Conservation (phyloP, 2,329 filamentous ascomycete species). For the Xylariales sp. region DNA sequence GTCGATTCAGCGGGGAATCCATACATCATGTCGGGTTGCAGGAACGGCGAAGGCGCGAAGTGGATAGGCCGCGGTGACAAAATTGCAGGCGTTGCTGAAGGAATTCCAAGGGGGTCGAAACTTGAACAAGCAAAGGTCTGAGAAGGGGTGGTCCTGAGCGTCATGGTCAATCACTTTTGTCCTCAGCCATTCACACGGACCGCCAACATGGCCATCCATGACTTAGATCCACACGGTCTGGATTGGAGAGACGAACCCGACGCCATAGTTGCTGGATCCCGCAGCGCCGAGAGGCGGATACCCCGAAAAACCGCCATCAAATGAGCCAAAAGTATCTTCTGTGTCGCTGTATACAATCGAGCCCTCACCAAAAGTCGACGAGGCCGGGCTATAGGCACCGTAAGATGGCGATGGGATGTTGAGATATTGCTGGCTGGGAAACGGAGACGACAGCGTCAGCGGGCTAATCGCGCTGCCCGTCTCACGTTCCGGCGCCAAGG, state of each 20-base stretch:
- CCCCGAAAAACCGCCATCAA: constrained; percentile 40
- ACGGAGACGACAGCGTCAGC: constrained; percentile 52
- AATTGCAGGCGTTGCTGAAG: constrained; percentile 15
- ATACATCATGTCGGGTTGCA: constrained; percentile 38
- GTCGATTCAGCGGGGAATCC: constrained; percentile 34
- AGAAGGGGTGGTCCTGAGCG: constrained; percentile 46
- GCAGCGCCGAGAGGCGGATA: constrained; percentile 41
- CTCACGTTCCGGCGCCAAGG: constrained; percentile 44
- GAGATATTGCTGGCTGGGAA: constrained; percentile 52
- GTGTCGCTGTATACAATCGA: constrained; percentile 59
- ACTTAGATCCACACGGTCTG: constrained; percentile 57
- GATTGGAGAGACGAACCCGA: constrained; percentile 61
- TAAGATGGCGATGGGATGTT: constrained; percentile 60
- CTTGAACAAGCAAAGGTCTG: constrained; percentile 38
- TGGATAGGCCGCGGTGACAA: constrained; percentile 32
- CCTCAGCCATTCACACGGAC: constrained; percentile 31
- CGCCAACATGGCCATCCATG: constrained; percentile 34
- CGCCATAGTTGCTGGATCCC: constrained; percentile 40
- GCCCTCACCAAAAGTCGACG: constrained; percentile 57
- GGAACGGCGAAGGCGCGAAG: constrained; percentile 40
- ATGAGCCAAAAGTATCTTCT: constrained; percentile 51
- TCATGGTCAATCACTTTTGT: constrained; percentile 50
- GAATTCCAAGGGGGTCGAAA: constrained; percentile 26
- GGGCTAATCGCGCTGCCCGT: constrained; percentile 48
- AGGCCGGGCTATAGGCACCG: constrained; percentile 56